phyloP scores from a whole-genome alignment of 2,329 filamentous ascomycete species.

The Trichoderma semiorbis region DNA sequence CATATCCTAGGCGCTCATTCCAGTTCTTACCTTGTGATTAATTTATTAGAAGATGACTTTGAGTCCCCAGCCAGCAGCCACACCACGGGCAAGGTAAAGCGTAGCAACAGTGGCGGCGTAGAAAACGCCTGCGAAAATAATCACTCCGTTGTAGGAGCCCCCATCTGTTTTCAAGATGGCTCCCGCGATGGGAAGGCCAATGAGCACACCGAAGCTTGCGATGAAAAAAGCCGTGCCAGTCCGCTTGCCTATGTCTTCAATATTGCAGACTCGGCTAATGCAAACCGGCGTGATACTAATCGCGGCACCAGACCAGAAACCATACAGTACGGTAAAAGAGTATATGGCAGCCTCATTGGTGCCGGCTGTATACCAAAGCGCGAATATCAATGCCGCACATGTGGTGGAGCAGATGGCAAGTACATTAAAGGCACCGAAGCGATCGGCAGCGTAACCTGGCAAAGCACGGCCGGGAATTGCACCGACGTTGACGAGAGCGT shows the following conservation, averaged over 20 bases:
- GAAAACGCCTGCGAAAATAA: slow-evolving; percentile 45
- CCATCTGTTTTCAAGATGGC: slow-evolving; percentile 41
- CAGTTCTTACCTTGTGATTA: not conserved
- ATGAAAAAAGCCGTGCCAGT: slow-evolving; percentile 69
- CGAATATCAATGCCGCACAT: slow-evolving; percentile 46
- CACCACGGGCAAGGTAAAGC: slow-evolving; percentile 23
- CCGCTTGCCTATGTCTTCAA: slow-evolving; percentile 65
- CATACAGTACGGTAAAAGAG: slow-evolving; percentile 62
- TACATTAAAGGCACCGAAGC: slow-evolving; percentile 66
- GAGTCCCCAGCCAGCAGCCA: slow-evolving; percentile 23
- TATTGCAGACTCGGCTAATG: slow-evolving; percentile 65
- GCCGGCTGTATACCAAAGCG: slow-evolving; percentile 58
- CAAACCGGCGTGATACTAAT: slow-evolving; percentile 71
- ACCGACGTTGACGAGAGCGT: slow-evolving; percentile 67
- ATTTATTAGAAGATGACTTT: slow-evolving; percentile 10
- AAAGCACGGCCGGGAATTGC: slow-evolving; percentile 65
- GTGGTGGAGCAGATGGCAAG: slow-evolving; percentile 56
- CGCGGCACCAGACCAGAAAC: slow-evolving; percentile 66
- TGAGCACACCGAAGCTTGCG: slow-evolving; percentile 57
- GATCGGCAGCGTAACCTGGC: slow-evolving; percentile 65
- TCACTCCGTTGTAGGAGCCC: slow-evolving; percentile 51
- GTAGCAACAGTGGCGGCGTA: slow-evolving; percentile 28
- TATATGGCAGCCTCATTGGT: slow-evolving; percentile 48
- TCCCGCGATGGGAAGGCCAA: slow-evolving; percentile 58
- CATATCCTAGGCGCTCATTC: not conserved